Evolutionary conservation across 2,329 filamentous ascomycete genomes (phyloP).

Genomic region (Clonostachys rhizophaga): DNA sequence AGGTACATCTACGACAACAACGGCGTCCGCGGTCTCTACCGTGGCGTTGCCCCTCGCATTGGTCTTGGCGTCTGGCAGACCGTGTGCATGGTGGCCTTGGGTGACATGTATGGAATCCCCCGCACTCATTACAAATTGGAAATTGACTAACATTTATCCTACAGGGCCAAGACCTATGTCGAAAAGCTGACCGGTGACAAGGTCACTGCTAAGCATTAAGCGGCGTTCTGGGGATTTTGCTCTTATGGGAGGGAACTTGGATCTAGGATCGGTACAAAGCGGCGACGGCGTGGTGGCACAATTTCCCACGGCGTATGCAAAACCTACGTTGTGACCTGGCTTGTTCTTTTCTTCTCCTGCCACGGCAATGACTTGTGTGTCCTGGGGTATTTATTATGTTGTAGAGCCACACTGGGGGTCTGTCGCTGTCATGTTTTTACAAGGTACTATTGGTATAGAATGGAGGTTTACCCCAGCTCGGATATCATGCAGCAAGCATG

Average conservation of each 20-base stretch:
- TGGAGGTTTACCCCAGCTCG: no score
- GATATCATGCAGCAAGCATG: no score
- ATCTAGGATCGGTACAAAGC: not conserved
- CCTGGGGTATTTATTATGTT: not conserved
- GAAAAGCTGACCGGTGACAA: conserved; percentile 61
- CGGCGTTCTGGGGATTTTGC: conserved; percentile 18
- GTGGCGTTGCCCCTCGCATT: conserved; percentile 90
- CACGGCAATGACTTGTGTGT: not conserved
- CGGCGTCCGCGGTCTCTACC: conserved; percentile 88
- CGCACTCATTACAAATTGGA: not conserved
- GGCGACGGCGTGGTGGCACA: not conserved
- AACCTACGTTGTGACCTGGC: not conserved
- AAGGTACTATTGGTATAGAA: no score
- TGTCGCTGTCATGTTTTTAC: no score
- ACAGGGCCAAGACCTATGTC: conserved; percentile 62
- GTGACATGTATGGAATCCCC: conserved; percentile 77
- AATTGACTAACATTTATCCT: conserved; percentile 3
- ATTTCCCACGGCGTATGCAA: not conserved
- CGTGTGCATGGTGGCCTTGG: conserved; percentile 98
- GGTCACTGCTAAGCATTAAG: conserved; percentile 65
- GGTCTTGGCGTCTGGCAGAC: conserved; percentile 98
- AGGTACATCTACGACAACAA: conserved; percentile 88
- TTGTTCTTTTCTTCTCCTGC: not conserved
- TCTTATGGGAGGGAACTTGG: not conserved
- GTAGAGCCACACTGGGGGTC: no score